Evolutionary conservation across 768 basidiomycete species (phyloP).

Genomic region (Leucocoprinus leucothites): DNA sequence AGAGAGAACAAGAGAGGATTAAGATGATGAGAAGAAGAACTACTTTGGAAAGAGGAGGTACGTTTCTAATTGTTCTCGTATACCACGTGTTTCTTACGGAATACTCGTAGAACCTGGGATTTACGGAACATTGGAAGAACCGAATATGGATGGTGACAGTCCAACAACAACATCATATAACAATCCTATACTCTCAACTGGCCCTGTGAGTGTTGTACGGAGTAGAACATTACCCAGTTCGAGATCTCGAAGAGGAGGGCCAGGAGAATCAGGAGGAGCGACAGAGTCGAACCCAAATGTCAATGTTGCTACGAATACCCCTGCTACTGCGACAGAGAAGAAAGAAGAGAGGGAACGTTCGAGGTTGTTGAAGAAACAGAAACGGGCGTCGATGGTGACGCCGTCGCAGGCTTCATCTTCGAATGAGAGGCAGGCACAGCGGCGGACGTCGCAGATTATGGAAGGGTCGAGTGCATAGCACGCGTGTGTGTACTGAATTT

Average conservation of each 20-base stretch:
- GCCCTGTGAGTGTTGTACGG: constrained; percentile 43
- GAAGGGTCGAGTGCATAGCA: background rate
- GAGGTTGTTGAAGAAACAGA: constrained; percentile 16
- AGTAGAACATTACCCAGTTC: constrained; percentile 60
- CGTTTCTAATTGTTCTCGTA: background rate
- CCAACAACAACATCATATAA: constrained; percentile 29
- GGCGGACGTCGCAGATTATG: constrained; percentile 11
- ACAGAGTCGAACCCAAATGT: constrained; percentile 9
- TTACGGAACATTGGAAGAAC: constrained; percentile 17
- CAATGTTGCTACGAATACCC: background rate
- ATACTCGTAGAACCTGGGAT: background rate
- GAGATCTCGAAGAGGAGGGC: constrained; percentile 32
- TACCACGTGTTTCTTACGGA: background rate
- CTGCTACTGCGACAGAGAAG: background rate
- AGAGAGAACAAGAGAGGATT: constrained; percentile 29
- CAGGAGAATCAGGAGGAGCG: constrained; percentile 20
- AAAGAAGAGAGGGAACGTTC: constrained; percentile 8
- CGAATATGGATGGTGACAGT: constrained; percentile 43
- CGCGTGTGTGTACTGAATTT: background rate
- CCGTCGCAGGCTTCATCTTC: background rate
- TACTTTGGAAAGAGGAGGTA: constrained; percentile 45
- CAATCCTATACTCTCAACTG: constrained; percentile 12
- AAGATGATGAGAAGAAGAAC: constrained; percentile 55
- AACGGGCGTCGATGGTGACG: constrained; percentile 6
- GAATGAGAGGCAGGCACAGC: background rate